A percentile compares a stretch with the other conserved stretches of the same genome.
These are phyloP conservation scores for Gleditsia sinensis DNA, from an alignment of 306 rosid genomes.

Conservation along the genomic window DNA sequence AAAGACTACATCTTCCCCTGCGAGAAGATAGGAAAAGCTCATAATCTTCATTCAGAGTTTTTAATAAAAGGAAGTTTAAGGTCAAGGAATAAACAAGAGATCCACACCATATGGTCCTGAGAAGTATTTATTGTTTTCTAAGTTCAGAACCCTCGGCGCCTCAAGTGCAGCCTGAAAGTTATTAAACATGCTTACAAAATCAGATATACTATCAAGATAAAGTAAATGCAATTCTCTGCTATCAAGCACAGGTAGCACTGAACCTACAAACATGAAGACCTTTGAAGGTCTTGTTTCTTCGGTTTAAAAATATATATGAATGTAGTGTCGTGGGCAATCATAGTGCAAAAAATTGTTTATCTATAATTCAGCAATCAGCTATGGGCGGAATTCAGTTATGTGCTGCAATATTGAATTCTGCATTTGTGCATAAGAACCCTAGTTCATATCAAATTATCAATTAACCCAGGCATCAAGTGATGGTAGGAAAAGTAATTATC, in stretches of 20 bases:
- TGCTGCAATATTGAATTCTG: constrained; percentile 5
- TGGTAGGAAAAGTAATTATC: no score
- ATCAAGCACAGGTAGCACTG: background rate
- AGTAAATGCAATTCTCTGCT: background rate
- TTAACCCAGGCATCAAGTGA: no score
- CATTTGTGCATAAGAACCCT: background rate
- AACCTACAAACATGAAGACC: background rate
- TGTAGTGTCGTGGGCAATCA: background rate
- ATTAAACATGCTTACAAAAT: constrained; percentile 29
- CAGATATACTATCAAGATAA: constrained; percentile 4
- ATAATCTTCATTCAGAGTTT: constrained; percentile 13
- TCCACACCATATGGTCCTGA: constrained; percentile 81
- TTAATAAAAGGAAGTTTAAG: background rate
- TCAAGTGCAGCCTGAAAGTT: constrained; percentile 73
- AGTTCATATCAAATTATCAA: no score
- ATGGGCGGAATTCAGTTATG: constrained; percentile 11
- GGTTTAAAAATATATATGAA: background rate
- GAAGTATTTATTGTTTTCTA: constrained; percentile 57
- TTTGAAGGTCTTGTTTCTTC: background rate
- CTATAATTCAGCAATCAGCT: background rate
- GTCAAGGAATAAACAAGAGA: constrained; percentile 23
- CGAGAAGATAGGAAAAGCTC: constrained; percentile 17
- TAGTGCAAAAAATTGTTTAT: background rate
- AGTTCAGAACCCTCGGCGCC: constrained; percentile 75
- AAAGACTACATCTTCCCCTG: constrained; percentile 78